These are phyloP conservation scores for Scedosporium apiospermum DNA, from an alignment of 2,329 filamentous ascomycete genomes.

Conservation along the genomic window DNA sequence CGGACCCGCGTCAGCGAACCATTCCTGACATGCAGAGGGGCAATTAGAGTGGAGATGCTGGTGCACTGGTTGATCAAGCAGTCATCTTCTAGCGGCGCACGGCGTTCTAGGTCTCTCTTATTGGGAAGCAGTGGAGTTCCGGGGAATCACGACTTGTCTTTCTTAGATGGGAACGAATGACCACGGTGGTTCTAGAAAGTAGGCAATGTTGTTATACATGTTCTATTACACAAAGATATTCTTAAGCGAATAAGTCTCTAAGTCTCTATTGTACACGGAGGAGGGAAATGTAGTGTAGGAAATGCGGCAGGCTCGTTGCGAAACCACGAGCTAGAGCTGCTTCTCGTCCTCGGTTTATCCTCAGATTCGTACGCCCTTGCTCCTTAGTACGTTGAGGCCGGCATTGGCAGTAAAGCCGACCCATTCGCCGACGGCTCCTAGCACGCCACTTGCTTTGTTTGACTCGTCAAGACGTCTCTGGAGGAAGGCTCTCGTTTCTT, in stretches of 20 bases:
- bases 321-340: too few relatives aligned
- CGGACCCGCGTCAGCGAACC: conserved; percentile 47
- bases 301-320: too few relatives aligned
- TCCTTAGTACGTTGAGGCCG: conserved; percentile 72
- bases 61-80: background rate
- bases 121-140: background rate
- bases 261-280: too few relatives aligned
- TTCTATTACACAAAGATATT: too few relatives aligned
- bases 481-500: conserved; percentile 72
- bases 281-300: too few relatives aligned
- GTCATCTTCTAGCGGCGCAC: background rate
- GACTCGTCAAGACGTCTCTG: conserved; percentile 64
- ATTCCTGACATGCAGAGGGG: conserved; percentile 18
- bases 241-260: too few relatives aligned
- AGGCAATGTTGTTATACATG: too few relatives aligned
- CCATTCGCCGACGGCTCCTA: conserved; percentile 64
- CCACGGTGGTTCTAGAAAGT: too few relatives aligned
- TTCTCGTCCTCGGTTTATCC: too few relatives aligned
- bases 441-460: conserved; percentile 48
- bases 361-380: conserved; percentile 71
- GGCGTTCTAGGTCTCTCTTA: background rate
- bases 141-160: background rate
- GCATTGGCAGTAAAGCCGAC: conserved; percentile 71
- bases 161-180: background rate
- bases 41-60: conserved; percentile 11